phyloP scores from a whole-genome alignment of 2,329 filamentous ascomycete genomes.

The Colletotrichum lupini region DNA sequence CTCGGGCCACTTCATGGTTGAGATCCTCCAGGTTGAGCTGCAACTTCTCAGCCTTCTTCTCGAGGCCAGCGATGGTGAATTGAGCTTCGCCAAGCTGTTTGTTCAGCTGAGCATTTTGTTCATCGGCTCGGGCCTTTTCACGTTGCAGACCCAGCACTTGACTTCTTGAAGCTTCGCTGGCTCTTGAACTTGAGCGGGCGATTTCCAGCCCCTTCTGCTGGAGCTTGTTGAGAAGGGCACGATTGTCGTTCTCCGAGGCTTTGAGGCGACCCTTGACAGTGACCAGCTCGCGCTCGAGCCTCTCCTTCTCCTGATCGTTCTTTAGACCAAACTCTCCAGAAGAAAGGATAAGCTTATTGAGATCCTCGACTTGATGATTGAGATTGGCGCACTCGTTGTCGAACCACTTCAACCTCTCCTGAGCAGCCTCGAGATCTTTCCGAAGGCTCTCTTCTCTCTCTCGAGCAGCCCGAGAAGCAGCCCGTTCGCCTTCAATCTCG shows the following conservation, averaged over 20 bases:
- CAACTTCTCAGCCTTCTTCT: slow-evolving; percentile 95
- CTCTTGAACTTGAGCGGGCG: slow-evolving; percentile 87
- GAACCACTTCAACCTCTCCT: slow-evolving; percentile 80
- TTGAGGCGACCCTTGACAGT: slow-evolving; percentile 90
- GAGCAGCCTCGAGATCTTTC: slow-evolving; percentile 83
- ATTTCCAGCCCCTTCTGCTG: slow-evolving; percentile 98
- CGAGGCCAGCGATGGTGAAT: slow-evolving; percentile 81
- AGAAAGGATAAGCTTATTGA: slow-evolving; percentile 88
- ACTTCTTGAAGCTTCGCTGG: slow-evolving; percentile 83
- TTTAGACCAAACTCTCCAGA: slow-evolving; percentile 90
- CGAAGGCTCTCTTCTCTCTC: slow-evolving; percentile 83
- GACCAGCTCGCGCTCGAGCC: slow-evolving; percentile 88
- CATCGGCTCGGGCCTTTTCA: slow-evolving; percentile 85
- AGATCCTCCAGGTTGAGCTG: slow-evolving; percentile 89
- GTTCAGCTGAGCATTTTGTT: slow-evolving; percentile 82
- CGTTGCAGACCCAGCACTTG: slow-evolving; percentile 81
- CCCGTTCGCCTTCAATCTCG: slow-evolving; percentile 83
- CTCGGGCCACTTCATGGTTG: slow-evolving; percentile 89
- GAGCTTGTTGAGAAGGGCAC: slow-evolving; percentile 93
- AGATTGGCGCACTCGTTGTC: slow-evolving; percentile 83
- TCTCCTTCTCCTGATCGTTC: slow-evolving; percentile 94
- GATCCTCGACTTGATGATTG: slow-evolving; percentile 81
- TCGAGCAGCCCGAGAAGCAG: slow-evolving; percentile 79
- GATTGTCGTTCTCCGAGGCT: slow-evolving; percentile 96
- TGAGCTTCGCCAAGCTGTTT: slow-evolving; percentile 90